Percentiles rank a stretch among this genome's conserved stretches.
phyloP scores from a whole-genome alignment of 2,329 filamentous ascomycete genomes.

The Aphanoascus verrucosus region DNA sequence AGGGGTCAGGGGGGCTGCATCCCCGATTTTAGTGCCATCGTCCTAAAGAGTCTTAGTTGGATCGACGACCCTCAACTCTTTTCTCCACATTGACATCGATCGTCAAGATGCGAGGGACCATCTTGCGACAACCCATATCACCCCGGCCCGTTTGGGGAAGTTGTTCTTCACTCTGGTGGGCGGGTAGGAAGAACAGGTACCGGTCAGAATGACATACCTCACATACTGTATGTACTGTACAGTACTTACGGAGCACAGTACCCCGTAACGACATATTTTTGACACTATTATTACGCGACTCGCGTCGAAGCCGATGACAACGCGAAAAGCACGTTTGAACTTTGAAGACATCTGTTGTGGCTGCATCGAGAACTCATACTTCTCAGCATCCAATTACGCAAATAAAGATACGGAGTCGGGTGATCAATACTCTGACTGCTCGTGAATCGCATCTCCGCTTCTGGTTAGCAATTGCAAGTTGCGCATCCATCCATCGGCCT shows the following conservation, averaged over 20 bases:
- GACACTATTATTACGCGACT: not conserved
- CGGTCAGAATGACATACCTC: too few relatives aligned
- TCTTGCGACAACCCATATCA: not conserved
- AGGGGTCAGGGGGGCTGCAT: conserved; percentile 1
- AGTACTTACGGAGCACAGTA: too few relatives aligned
- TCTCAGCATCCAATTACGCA: not conserved
- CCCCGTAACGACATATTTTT: not conserved
- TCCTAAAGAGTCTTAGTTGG: conserved; percentile 7
- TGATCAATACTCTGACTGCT: not conserved
- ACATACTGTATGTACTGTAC: too few relatives aligned
- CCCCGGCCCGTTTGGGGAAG: too few relatives aligned
- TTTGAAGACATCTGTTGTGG: not conserved
- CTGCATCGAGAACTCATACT: not conserved
- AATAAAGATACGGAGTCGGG: not conserved
- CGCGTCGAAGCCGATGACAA: not conserved
- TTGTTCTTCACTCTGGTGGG: too few relatives aligned
- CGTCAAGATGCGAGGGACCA: not conserved
- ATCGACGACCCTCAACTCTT: conserved; percentile 6
- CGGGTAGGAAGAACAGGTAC: too few relatives aligned
- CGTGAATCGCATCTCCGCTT: not conserved
- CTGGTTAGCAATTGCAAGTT: not conserved
- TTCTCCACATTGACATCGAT: conserved; percentile 5
- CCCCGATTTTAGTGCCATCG: conserved; percentile 5
- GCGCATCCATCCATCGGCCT: not conserved
- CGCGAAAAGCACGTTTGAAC: not conserved